Evolutionary conservation across 805 yeast genomes (phyloP).

Genomic region (Ogataea parapolymorpha): DNA sequence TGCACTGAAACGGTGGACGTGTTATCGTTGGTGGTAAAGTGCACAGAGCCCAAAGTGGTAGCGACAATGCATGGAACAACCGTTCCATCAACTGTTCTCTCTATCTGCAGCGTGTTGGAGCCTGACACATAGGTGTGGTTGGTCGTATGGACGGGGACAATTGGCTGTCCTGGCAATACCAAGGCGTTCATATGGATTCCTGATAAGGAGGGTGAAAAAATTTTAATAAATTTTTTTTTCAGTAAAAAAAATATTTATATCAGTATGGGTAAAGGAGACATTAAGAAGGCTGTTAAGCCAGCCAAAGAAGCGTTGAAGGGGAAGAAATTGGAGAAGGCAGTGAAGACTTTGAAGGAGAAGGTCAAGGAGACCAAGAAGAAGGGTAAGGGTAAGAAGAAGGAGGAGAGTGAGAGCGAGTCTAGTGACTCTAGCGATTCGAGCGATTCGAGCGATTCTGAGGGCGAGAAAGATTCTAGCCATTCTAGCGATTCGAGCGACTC

Average conservation of each 20-base stretch:
- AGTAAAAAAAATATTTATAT: slow-evolving; percentile 9
- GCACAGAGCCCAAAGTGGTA: slow-evolving; percentile 61
- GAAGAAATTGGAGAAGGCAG: slow-evolving; percentile 15
- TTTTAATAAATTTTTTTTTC: slow-evolving; percentile 12
- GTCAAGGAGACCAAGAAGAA: slow-evolving; percentile 16
- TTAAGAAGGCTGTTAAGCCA: slow-evolving; percentile 16
- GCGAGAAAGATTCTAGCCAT: slow-evolving; percentile 8
- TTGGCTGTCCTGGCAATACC: slow-evolving; percentile 80
- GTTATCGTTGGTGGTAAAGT: slow-evolving; percentile 29
- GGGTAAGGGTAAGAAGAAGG: slow-evolving; percentile 10
- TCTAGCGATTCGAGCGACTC: slow-evolving; percentile 9
- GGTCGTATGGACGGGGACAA: slow-evolving; percentile 51
- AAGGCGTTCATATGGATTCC: slow-evolving; percentile 36
- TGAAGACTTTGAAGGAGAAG: slow-evolving; percentile 20
- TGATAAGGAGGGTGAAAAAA: slow-evolving; percentile 12
- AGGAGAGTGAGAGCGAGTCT: slow-evolving; percentile 9
- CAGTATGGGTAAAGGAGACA: slow-evolving; percentile 17
- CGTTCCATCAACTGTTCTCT: slow-evolving; percentile 39
- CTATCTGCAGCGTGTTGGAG: slow-evolving; percentile 54
- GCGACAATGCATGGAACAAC: slow-evolving; percentile 45
- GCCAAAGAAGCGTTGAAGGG: slow-evolving; percentile 17
- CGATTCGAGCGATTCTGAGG: slow-evolving; percentile 7
- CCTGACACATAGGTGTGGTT: slow-evolving; percentile 55
- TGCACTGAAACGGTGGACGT: slow-evolving; percentile 7
- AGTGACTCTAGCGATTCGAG: slow-evolving; percentile 7